Percentiles rank a stretch among this genome's conserved stretches.
phyloP scores from a whole-genome alignment of 192 early-diverging fungal species.

The Entomortierella lignicola region DNA sequence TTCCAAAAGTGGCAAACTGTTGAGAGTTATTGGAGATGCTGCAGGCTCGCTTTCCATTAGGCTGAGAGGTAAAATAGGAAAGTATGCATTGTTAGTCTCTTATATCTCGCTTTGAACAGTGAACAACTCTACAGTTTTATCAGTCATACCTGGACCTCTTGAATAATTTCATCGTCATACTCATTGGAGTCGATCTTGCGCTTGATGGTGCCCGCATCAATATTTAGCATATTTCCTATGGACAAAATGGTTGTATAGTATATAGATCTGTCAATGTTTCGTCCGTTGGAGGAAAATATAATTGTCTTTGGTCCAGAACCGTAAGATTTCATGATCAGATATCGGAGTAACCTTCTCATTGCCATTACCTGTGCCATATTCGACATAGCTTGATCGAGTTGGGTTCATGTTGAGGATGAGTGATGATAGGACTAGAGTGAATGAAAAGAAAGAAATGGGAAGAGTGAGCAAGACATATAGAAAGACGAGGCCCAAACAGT shows the following conservation, averaged over 20 bases:
- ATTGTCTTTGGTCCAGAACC: too few species aligned
- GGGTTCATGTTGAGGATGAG: constrained; percentile 19
- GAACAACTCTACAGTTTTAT: too few species aligned
- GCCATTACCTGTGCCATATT: constrained; percentile 34
- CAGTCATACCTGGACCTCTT: constrained; percentile 34
- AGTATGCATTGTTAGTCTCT: neutral
- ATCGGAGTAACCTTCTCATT: too few species aligned
- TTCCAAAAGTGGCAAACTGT: constrained; percentile 29
- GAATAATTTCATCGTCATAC: constrained; percentile 40
- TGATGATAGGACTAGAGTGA: neutral
- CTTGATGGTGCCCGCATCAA: constrained; percentile 47
- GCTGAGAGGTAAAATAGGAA: constrained; percentile 16
- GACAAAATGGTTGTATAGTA: neutral
- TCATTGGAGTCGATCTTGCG: constrained; percentile 54
- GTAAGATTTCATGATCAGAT: too few species aligned
- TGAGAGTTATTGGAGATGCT: constrained; percentile 5
- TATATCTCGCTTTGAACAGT: too few species aligned
- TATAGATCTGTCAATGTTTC: neutral
- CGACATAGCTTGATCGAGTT: constrained; percentile 39
- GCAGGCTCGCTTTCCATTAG: constrained; percentile 48
- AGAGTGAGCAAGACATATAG: too few species aligned
- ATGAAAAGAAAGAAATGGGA: too few species aligned
- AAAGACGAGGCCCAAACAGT: too few species aligned
- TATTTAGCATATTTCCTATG: constrained; percentile 48
- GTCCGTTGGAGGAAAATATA: too few species aligned